A percentile compares a stretch with the other conserved stretches of the same genome.
phyloP scores from a whole-genome alignment of 1,284 basidiomycete genomes.

The Sanghuangporus baumii region DNA sequence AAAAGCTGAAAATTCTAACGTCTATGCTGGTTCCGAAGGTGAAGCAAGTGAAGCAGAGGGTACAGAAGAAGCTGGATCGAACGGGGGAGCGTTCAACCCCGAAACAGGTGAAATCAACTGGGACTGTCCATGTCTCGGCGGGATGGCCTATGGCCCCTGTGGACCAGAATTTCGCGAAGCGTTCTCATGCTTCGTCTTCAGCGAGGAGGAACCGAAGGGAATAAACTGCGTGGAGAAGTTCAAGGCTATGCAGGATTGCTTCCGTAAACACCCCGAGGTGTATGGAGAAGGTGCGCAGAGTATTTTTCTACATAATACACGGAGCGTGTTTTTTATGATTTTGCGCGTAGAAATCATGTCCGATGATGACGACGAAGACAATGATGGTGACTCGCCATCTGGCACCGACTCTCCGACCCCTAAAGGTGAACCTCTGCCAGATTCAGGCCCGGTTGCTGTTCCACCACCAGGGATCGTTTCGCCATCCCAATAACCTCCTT shows the following conservation, averaged over 20 bases:
- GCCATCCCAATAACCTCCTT: neutral
- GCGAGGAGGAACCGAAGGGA: conserved; percentile 94
- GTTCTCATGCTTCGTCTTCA: conserved; percentile 96
- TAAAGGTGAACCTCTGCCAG: neutral
- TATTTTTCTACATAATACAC: conserved; percentile 9
- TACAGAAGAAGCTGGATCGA: conserved; percentile 27
- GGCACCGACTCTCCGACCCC: neutral
- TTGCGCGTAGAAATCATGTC: conserved; percentile 48
- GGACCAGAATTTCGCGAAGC: conserved; percentile 92
- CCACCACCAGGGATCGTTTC: neutral
- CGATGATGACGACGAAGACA: conserved; percentile 45
- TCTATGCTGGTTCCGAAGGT: neutral
- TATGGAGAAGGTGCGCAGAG: conserved; percentile 80
- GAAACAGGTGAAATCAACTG: conserved; percentile 98
- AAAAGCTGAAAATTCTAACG: neutral
- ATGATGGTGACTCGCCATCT: neutral
- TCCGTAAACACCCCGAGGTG: conserved; percentile 91
- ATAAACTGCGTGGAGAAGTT: conserved; percentile 98
- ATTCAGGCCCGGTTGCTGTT: neutral
- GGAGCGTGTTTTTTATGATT: conserved; percentile 6
- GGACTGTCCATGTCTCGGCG: conserved; percentile 97
- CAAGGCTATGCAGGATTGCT: conserved; percentile 97
- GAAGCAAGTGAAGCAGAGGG: conserved; percentile 21
- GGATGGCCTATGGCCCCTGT: conserved; percentile 97
- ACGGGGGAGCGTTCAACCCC: conserved; percentile 73